Conservation (phyloP, 2,329 filamentous ascomycete species). For the Penicillium corylophilum region DNA sequence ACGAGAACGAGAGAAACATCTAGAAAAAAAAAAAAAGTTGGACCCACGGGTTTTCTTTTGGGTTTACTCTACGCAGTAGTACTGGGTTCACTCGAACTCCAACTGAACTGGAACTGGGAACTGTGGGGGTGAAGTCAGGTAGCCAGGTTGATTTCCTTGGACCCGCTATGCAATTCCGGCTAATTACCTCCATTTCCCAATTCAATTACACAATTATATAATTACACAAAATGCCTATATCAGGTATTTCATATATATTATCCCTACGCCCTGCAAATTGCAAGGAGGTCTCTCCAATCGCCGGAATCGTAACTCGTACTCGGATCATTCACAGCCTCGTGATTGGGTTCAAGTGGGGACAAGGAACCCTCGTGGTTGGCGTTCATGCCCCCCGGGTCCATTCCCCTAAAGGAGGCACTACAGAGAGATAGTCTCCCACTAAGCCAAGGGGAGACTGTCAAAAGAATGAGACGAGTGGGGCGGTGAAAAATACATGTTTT, state of each 20-base stretch:
- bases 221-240: neutral
- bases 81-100: neutral
- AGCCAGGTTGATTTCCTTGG: too few species aligned
- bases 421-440: neutral
- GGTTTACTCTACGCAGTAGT: neutral
- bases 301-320: neutral
- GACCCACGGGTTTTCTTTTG: neutral
- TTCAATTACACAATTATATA: too few species aligned
- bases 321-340: neutral
- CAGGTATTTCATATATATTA: neutral
- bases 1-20: slow-evolving; percentile 1
- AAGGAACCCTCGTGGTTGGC: neutral
- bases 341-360: neutral
- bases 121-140: neutral
- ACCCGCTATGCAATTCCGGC: neutral
- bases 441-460: neutral
- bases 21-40: neutral
- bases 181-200: too few species aligned
- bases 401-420: neutral
- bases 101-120: neutral
- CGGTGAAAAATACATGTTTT: neutral
- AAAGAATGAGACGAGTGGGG: neutral
- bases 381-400: neutral
- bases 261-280: too few species aligned
- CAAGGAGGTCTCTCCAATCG: neutral